A percentile compares a stretch with the other conserved stretches of the same genome.
Conservation (phyloP, 306 rosid genomes). For the Dalbergia cultrata region DNA sequence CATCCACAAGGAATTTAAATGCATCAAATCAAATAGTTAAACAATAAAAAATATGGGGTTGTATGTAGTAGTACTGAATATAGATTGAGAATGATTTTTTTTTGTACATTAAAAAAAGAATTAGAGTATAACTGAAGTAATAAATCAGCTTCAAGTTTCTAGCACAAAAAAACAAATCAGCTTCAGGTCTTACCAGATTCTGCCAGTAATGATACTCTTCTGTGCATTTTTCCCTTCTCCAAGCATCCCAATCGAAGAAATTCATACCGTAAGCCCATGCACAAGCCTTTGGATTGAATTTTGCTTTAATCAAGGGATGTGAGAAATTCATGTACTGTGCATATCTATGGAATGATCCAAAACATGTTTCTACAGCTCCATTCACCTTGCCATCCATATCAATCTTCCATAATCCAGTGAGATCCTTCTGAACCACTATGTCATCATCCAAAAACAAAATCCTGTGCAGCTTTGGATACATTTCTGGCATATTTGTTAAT, state of each 20-base stretch:
- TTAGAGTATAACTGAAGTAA: not conserved
- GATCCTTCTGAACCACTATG: constrained; percentile 71
- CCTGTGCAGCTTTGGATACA: constrained; percentile 69
- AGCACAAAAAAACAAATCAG: not conserved
- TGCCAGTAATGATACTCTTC: constrained; percentile 77
- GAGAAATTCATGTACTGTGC: constrained; percentile 78
- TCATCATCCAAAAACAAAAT: constrained; percentile 72
- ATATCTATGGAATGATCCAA: constrained; percentile 71
- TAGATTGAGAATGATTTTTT: not conserved
- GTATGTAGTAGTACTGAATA: not conserved
- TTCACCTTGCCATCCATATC: constrained; percentile 80
- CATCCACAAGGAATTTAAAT: not conserved
- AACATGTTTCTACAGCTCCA: constrained; percentile 77
- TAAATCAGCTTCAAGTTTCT: constrained; percentile 1
- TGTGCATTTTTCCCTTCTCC: constrained; percentile 72
- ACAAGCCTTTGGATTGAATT: constrained; percentile 68
- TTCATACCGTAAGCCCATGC: constrained; percentile 82
- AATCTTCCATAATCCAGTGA: constrained; percentile 69
- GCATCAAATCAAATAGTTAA: not conserved
- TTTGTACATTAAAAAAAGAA: no score
- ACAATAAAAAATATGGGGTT: not conserved
- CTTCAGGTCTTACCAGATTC: constrained; percentile 58
- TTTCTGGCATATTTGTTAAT: constrained; percentile 71
- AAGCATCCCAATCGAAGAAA: constrained; percentile 73
- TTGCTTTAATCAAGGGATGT: constrained; percentile 68